phyloP scores from a whole-genome alignment of 441 rosid species.

The Sinapis alba region DNA sequence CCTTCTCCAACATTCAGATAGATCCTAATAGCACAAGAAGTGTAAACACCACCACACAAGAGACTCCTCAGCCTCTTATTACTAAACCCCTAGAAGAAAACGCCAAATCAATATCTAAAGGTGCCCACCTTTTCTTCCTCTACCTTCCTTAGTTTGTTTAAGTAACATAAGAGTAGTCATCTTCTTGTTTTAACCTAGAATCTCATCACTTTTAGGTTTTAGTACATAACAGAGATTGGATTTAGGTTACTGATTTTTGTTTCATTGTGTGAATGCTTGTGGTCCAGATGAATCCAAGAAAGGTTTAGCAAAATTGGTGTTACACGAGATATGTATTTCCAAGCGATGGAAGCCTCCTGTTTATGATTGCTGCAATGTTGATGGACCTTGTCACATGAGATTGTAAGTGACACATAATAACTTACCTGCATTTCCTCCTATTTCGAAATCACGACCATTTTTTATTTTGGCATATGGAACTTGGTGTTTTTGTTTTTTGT shows the following conservation, averaged over 20 bases:
- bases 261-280: neutral
- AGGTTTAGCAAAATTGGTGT: conserved; percentile 44
- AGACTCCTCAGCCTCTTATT: conserved; percentile 6
- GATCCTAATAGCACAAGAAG: conserved; percentile 39
- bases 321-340: conserved; percentile 50
- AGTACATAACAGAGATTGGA: neutral
- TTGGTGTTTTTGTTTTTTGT: neutral
- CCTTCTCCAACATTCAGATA: conserved; percentile 32
- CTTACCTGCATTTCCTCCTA: neutral
- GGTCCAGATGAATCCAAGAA: conserved; percentile 38
- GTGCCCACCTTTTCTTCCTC: neutral
- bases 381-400: conserved; percentile 60
- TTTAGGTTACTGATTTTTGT: conserved; percentile 3
- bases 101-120: conserved; percentile 8
- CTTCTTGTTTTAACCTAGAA: conserved; percentile 5
- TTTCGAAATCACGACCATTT: neutral
- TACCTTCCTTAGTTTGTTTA: neutral
- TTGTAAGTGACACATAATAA: conserved; percentile 47
- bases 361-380: conserved; percentile 61
- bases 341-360: conserved; percentile 57
- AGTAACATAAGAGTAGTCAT: neutral
- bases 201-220: neutral
- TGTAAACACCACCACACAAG: neutral
- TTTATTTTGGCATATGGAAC: neutral
- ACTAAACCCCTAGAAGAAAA: neutral